Evolutionary conservation across 1,284 basidiomycete species (phyloP).

Genomic region (Austropuccinia psidii): DNA sequence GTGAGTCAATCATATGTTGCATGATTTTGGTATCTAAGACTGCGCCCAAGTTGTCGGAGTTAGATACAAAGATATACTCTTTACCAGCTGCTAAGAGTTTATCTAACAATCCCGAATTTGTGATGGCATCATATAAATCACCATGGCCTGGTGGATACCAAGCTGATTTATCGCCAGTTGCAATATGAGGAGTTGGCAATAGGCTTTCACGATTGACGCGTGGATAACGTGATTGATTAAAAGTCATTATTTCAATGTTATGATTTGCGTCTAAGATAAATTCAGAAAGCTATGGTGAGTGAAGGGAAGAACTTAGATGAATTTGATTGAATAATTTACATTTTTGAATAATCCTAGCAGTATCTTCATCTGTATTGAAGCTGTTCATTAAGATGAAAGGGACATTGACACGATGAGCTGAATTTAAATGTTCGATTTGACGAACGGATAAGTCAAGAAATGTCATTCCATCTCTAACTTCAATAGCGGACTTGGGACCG

Average conservation of each 20-base stretch:
- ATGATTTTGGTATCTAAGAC: constrained; percentile 74
- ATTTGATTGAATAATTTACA: constrained; percentile 46
- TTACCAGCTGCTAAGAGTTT: constrained; percentile 91
- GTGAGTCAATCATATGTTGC: constrained; percentile 57
- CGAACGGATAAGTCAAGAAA: constrained; percentile 95
- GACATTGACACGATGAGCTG: constrained; percentile 63
- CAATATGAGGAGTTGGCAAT: constrained; percentile 76
- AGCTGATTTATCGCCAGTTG: constrained; percentile 83
- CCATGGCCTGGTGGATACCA: constrained; percentile 99
- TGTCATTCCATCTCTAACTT: constrained; percentile 96
- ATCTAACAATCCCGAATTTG: constrained; percentile 92
- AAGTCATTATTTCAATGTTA: constrained; percentile 53
- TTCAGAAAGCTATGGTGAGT: not conserved
- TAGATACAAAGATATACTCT: constrained; percentile 98
- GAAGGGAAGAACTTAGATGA: not conserved
- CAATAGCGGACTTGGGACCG: constrained; percentile 75
- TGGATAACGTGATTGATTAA: constrained; percentile 98
- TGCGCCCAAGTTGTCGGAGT: constrained; percentile 97
- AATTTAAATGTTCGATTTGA: constrained; percentile 79
- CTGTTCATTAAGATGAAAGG: constrained; percentile 99
- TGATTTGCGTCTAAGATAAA: constrained; percentile 40
- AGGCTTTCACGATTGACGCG: constrained; percentile 93
- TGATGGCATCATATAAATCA: constrained; percentile 85
- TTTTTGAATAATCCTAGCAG: constrained; percentile 92
- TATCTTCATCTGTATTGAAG: constrained; percentile 76